Evolutionary conservation across 352 stramenopile species (phyloP).

Genomic region (Phytophthora constricta): DNA sequence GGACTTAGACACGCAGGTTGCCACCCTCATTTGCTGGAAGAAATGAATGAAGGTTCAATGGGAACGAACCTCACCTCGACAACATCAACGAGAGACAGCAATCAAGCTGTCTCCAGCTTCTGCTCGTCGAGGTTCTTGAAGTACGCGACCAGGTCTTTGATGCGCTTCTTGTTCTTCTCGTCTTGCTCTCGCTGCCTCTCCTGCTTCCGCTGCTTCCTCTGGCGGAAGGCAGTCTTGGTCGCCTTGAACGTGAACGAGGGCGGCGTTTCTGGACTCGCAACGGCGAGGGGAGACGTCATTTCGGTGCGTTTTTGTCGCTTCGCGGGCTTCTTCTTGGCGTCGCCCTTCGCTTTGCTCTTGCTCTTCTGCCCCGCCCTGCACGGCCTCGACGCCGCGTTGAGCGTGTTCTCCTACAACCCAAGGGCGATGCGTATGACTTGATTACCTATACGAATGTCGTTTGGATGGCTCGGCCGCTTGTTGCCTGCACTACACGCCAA

Average conservation of each 20-base stretch:
- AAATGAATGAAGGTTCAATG: too few relatives aligned
- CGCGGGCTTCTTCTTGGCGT: constrained; percentile 9
- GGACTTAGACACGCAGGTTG: constrained; percentile 1
- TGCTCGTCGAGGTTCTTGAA: constrained; percentile 70
- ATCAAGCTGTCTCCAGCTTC: constrained; percentile 52
- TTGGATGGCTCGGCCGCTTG: too few relatives aligned
- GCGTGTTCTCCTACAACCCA: constrained; percentile 40
- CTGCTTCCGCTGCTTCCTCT: constrained; percentile 51
- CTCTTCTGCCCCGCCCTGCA: constrained; percentile 18
- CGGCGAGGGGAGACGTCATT: not conserved
- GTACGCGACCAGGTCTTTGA: constrained; percentile 66
- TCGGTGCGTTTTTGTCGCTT: constrained; percentile 24
- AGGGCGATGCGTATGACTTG: not conserved
- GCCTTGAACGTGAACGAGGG: constrained; percentile 60
- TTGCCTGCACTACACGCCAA: too few relatives aligned
- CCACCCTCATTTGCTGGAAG: too few relatives aligned
- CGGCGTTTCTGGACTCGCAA: constrained; percentile 51
- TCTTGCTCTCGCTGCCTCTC: constrained; percentile 41
- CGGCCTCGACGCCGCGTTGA: constrained; percentile 15
- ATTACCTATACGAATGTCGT: too few relatives aligned
- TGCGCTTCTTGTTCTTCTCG: constrained; percentile 51
- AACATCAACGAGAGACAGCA: not conserved
- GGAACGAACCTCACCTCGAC: too few relatives aligned
- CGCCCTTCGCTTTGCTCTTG: constrained; percentile 14
- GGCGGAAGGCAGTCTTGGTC: constrained; percentile 51